Evolutionary conservation across 2,329 filamentous ascomycete species (phyloP).

Genomic region (Thelonectria olida): DNA sequence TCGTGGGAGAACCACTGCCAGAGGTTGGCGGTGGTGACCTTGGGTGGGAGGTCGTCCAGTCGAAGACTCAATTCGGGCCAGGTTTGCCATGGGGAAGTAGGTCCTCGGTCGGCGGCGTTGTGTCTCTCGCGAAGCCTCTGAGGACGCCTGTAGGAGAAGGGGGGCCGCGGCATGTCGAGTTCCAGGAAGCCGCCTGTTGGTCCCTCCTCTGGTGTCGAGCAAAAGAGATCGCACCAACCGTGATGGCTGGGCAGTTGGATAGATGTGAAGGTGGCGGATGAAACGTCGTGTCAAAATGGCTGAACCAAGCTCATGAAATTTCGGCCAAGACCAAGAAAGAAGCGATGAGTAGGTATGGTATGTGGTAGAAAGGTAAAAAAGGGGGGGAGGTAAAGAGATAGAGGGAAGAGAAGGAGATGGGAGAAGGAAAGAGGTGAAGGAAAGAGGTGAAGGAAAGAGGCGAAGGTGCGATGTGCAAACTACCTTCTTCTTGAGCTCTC

Average conservation of each 20-base stretch:
- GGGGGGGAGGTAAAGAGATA: neutral
- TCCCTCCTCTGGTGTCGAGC: neutral
- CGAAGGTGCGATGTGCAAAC: too few relatives aligned
- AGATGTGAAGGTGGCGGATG: too few relatives aligned
- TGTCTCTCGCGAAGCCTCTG: neutral
- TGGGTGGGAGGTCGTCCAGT: slow-evolving; percentile 46
- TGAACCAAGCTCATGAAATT: neutral
- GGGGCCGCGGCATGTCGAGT: neutral
- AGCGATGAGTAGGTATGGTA: neutral
- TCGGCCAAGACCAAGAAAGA: neutral
- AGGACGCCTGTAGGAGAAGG: neutral
- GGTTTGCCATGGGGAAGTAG: slow-evolving; percentile 41
- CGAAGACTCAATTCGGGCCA: slow-evolving; percentile 47
- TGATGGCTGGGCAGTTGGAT: too few relatives aligned
- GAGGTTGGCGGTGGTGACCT: slow-evolving; percentile 54
- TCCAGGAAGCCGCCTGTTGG: too few relatives aligned
- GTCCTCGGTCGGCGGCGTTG: neutral
- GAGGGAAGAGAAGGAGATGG: neutral
- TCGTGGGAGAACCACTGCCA: slow-evolving; percentile 61
- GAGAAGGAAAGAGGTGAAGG: neutral
- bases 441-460: neutral
- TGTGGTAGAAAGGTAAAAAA: neutral
- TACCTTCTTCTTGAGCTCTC: neutral
- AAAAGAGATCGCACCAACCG: neutral
- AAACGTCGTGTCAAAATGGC: too few relatives aligned